A percentile compares a stretch with the other conserved stretches of the same genome.
These are phyloP conservation scores for Neospora caninum DNA, from an alignment of 169 alveolate genomes.

Conservation along the genomic window DNA sequence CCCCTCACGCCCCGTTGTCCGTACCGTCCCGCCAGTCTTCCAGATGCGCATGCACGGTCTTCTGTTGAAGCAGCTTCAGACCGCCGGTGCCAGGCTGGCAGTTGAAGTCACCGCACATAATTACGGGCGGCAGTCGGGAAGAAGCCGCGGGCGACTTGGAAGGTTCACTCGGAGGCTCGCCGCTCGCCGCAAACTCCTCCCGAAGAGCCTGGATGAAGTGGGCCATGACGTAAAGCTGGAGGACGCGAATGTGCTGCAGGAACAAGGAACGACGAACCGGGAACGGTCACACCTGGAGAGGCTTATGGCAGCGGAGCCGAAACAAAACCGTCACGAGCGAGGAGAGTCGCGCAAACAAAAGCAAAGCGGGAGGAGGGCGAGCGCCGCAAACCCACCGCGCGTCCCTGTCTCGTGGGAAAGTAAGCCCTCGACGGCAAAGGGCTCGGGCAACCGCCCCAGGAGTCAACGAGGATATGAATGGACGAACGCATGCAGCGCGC, in stretches of 20 bases:
- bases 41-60: neutral
- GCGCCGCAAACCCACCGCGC: no score
- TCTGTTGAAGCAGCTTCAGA: neutral
- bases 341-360: no score
- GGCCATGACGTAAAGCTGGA: conserved; percentile 9
- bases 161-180: neutral
- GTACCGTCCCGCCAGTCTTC: conserved; percentile 13
- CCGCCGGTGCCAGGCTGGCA: conserved; percentile 30
- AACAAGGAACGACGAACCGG: neutral
- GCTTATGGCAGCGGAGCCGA: no score
- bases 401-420: no score
- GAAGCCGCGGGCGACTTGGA: no score
- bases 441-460: no score
- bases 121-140: neutral
- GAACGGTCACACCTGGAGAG: neutral
- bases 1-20: neutral
- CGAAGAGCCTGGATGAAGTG: neutral
- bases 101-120: conserved; percentile 6
- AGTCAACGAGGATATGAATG: no score
- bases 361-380: no score
- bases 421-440: no score
- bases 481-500: no score
- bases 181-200: neutral
- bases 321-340: no score
- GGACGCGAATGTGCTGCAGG: conserved; percentile 17